Evolutionary conservation across 768 basidiomycete species (phyloP).

Genomic region (Hebeloma cylindrosporum): DNA sequence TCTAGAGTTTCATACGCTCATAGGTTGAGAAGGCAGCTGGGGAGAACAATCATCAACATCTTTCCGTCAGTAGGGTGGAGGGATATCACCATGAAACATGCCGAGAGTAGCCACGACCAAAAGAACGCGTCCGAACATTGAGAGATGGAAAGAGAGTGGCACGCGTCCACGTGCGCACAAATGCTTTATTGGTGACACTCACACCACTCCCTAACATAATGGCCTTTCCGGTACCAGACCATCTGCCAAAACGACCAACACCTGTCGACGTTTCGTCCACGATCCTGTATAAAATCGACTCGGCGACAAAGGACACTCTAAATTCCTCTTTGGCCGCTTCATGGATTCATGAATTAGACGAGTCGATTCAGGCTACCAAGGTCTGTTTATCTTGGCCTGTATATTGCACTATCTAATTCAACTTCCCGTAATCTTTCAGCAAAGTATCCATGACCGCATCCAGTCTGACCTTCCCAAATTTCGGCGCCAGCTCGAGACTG

Average conservation of each 20-base stretch:
- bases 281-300: conserved; percentile 69
- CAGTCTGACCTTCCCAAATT: conserved; percentile 63
- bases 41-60: conserved; percentile 6
- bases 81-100: conserved; percentile 53
- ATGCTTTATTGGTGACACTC: conserved; percentile 9
- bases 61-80: conserved; percentile 1
- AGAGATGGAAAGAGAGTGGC: conserved; percentile 9
- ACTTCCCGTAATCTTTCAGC: conserved; percentile 36
- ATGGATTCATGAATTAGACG: conserved; percentile 74
- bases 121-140: conserved; percentile 49
- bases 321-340: conserved; percentile 60
- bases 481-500: conserved; percentile 58
- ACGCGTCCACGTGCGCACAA: conserved; percentile 29
- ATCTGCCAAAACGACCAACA: conserved; percentile 64
- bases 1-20: conserved; percentile 54
- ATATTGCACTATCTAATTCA: not conserved
- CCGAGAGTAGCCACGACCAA: conserved; percentile 46
- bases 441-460: conserved; percentile 72
- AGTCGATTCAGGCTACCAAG: conserved; percentile 69
- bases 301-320: conserved; percentile 55
- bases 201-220: conserved; percentile 34
- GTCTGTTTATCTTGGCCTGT: conserved; percentile 36
- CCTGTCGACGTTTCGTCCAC: conserved; percentile 68
- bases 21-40: conserved; percentile 80
- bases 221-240: conserved; percentile 74